Percentiles rank a stretch among this genome's conserved stretches.
phyloP scores from a whole-genome alignment of 2,329 filamentous ascomycete genomes.

The Cytospora piceae region DNA sequence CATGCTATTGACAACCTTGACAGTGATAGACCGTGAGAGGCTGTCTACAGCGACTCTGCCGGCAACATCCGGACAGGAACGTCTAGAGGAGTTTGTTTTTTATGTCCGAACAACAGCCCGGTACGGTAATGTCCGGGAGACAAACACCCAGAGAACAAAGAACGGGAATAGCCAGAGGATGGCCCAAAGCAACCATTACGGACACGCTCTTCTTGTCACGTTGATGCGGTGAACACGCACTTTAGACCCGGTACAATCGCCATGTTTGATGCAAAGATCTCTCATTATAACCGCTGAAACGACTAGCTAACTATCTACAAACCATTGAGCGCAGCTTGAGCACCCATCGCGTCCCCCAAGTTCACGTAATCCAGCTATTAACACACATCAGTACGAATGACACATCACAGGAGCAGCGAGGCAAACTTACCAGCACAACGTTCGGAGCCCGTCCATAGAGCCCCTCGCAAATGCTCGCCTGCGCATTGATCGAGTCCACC shows the following conservation, averaged over 20 bases:
- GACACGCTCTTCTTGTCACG: neutral
- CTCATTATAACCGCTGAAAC: neutral
- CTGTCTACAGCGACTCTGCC: neutral
- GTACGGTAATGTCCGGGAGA: neutral
- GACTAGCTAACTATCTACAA: constrained; percentile 7
- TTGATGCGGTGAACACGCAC: neutral
- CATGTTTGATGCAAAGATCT: neutral
- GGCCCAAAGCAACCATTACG: neutral
- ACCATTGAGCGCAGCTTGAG: constrained; percentile 21
- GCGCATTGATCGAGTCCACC: constrained; percentile 49
- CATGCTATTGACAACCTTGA: neutral
- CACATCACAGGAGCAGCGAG: neutral
- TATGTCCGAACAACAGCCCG: neutral
- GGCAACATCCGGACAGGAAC: neutral
- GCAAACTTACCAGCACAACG: constrained; percentile 37
- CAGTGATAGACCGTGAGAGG: neutral
- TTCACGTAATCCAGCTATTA: constrained; percentile 24
- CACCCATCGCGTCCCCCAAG: constrained; percentile 23
- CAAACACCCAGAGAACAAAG: neutral
- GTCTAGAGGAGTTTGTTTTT: neutral
- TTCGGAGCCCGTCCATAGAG: constrained; percentile 41
- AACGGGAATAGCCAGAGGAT: neutral
- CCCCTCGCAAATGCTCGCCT: constrained; percentile 40
- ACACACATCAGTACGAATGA: neutral
- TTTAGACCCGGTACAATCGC: neutral